Evolutionary conservation across 2,329 filamentous ascomycete species (phyloP).

Genomic region (Fusarium aywerte): DNA sequence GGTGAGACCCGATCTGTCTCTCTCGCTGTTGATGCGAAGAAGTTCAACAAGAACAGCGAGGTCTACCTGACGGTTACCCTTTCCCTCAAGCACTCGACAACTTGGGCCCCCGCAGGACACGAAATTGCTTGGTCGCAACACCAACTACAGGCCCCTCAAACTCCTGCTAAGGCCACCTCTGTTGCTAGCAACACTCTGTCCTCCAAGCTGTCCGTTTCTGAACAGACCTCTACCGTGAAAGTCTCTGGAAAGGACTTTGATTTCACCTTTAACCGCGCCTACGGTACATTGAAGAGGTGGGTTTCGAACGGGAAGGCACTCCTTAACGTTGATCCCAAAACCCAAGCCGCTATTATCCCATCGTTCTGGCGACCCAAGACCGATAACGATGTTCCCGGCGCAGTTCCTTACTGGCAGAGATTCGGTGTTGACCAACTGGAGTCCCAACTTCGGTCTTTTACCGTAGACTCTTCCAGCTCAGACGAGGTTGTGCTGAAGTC

Average conservation of each 20-base stretch:
- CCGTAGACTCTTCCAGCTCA: slow-evolving; percentile 52
- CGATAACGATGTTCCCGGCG: slow-evolving; percentile 69
- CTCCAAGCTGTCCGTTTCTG: slow-evolving; percentile 39
- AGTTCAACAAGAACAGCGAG: slow-evolving; percentile 51
- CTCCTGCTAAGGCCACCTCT: background rate
- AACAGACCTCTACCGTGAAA: slow-evolving; percentile 5
- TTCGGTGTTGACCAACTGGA: slow-evolving; percentile 61
- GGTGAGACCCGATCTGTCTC: slow-evolving; percentile 51
- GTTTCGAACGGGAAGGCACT: slow-evolving; percentile 49
- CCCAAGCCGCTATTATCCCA: slow-evolving; percentile 54
- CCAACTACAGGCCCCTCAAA: slow-evolving; percentile 46
- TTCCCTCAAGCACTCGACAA: slow-evolving; percentile 53
- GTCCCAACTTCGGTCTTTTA: slow-evolving; percentile 58
- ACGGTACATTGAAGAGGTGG: slow-evolving; percentile 59
- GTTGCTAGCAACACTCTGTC: slow-evolving; percentile 15
- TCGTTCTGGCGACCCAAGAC: slow-evolving; percentile 73
- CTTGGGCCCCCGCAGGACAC: slow-evolving; percentile 64
- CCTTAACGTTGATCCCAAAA: slow-evolving; percentile 51
- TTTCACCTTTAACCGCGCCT: slow-evolving; percentile 58
- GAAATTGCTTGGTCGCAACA: slow-evolving; percentile 67
- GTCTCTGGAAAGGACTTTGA: slow-evolving; percentile 47
- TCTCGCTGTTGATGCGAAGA: slow-evolving; percentile 47
- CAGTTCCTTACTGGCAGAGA: slow-evolving; percentile 67
- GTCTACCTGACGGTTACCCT: slow-evolving; percentile 60
- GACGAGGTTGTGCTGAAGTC: slow-evolving; percentile 64